Conservation (phyloP, 1,284 basidiomycete genomes). For the Exobasidium cylindrosporum region DNA sequence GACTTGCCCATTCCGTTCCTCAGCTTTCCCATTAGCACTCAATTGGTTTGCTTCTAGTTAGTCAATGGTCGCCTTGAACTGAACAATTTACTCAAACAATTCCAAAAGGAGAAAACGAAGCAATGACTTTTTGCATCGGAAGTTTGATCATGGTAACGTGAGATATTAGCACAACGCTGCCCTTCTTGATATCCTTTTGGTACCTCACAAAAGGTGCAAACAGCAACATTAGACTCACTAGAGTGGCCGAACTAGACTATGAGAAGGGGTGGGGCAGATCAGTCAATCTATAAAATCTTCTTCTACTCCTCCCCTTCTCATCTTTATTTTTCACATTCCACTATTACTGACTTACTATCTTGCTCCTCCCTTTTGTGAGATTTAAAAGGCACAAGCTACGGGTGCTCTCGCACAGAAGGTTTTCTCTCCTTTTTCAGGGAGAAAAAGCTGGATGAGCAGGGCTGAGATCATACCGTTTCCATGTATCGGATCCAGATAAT, state of each 20-base stretch:
- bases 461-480: conserved; percentile 37
- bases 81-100: too few relatives aligned
- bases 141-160: background rate
- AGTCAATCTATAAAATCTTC: too few relatives aligned
- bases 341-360: conserved; percentile 1
- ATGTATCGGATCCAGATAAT: conserved; percentile 54
- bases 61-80: conserved; percentile 22
- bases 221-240: too few relatives aligned
- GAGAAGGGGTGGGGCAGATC: too few relatives aligned
- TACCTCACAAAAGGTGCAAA: background rate
- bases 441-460: background rate
- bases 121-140: background rate
- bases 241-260: too few relatives aligned
- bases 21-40: conserved; percentile 49
- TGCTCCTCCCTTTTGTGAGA: conserved; percentile 8
- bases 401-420: conserved; percentile 34
- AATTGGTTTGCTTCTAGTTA: conserved; percentile 56
- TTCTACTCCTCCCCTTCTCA: background rate
- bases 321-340: background rate
- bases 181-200: background rate
- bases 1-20: background rate
- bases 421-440: conserved; percentile 3
- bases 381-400: conserved; percentile 34
- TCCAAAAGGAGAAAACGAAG: background rate
- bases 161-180: background rate